Evolutionary conservation across 163 green algal species (phyloP).

Genomic region (Chloromonas sp.): DNA sequence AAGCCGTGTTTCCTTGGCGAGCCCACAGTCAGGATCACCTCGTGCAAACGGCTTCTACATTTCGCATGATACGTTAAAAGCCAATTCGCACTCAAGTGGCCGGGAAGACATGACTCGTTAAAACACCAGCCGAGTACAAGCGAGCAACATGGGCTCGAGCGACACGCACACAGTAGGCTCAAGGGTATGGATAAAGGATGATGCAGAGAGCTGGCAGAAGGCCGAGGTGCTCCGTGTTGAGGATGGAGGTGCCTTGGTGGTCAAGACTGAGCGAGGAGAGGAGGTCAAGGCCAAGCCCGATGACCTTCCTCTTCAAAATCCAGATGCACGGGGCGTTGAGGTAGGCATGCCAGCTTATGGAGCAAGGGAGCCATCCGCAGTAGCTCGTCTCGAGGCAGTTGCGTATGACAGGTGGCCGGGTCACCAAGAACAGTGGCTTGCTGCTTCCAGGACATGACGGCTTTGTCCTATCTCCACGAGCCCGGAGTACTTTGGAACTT

Average conservation of each 20-base stretch:
- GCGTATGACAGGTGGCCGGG: too few species aligned
- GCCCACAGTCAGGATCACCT: too few species aligned
- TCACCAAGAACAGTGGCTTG: too few species aligned
- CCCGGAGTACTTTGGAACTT: slow-evolving; percentile 97
- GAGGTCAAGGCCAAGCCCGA: slow-evolving; percentile 43
- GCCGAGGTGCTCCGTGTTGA: slow-evolving; percentile 67
- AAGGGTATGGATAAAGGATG: slow-evolving; percentile 67
- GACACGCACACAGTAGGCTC: slow-evolving; percentile 64
- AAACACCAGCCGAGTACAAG: neutral
- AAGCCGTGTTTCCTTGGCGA: neutral
- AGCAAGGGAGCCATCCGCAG: neutral
- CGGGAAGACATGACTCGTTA: neutral
- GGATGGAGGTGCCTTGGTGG: slow-evolving; percentile 43
- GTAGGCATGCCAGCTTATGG: slow-evolving; percentile 39
- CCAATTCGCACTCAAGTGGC: neutral
- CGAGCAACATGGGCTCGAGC: neutral
- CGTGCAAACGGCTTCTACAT: too few species aligned
- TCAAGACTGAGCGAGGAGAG: slow-evolving; percentile 55
- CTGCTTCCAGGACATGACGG: slow-evolving; percentile 92
- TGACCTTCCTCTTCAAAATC: slow-evolving; percentile 82
- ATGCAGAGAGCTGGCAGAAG: slow-evolving; percentile 67
- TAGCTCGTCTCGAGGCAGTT: too few species aligned
- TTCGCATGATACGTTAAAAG: too few species aligned
- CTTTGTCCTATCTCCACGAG: slow-evolving; percentile 95
- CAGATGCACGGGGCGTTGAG: slow-evolving; percentile 65